Evolutionary conservation across 2,329 filamentous ascomycete species (phyloP), one percentile per base, ranked within the genome.

Genomic region (Coniochaeta sp.): DNA sequence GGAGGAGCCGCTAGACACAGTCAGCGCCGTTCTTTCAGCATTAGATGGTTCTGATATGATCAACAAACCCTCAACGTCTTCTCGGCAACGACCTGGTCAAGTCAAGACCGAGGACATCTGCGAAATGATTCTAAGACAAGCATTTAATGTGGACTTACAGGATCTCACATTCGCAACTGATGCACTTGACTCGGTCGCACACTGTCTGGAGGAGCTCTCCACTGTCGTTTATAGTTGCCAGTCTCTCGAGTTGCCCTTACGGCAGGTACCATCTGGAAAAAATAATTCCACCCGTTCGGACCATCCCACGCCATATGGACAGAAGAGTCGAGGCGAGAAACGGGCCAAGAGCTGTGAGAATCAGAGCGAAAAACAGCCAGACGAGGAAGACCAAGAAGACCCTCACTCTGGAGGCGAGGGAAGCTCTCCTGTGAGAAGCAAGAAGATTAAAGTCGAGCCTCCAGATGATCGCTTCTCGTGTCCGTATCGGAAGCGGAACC

Each of bases 391-490:
- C 16, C 26, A 34, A 6, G 8, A 58, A 1, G 56, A 44, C 11
- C 11, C 6, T 31, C 14, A 44, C 6, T 52, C 47, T 22, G 47
- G 47, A 52, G 56, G 22, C 36, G 26, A 58, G 12, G 56, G 22
- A 8, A 19, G 2, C 22, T 58, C 56, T 11, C 54, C 34, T 6
- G 22, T 22, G 11, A 43, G 34, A 24, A 58, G 56, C 34, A 58
- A 58, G 26, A 58, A 58, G 56, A 40, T 44, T 22, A 58, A 19
- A 44, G 17, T 58, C 22, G 56, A 58, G 56, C 34, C 34, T 22
- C 34, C 34, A 19, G 56, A 58, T 31, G 28, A 44, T 19, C 56
- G 33, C 24, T 44, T 14, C 9, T 5, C 34, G 31, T 58, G 56
- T 19, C 56, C 56, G 19, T 58, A 43, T 31, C 34, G 56, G 16